A percentile compares a stretch with the other conserved stretches of the same genome.
phyloP scores from a whole-genome alignment of 2,329 filamentous ascomycete genomes.

The Cladophialophora carrionii region DNA sequence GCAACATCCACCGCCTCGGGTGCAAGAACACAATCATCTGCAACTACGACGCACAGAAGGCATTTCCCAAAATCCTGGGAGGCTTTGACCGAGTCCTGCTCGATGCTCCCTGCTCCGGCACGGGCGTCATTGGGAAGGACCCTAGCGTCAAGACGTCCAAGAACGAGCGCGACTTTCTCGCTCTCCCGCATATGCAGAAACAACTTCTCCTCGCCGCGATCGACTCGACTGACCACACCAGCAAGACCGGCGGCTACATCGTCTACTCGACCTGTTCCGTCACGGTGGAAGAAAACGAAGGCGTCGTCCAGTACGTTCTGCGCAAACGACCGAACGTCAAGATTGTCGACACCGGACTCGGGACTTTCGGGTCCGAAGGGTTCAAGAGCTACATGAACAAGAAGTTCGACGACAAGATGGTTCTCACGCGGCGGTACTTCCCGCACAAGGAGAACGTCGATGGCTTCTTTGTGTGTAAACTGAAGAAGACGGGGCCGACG shows the following conservation, averaged over 20 bases:
- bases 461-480: conserved; percentile 97
- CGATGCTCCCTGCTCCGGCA: conserved; percentile 94
- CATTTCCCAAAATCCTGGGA: conserved; percentile 91
- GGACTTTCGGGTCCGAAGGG: conserved; percentile 83
- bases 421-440: conserved; percentile 82
- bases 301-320: conserved; percentile 90
- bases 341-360: conserved; percentile 85
- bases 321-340: conserved; percentile 90
- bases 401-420: conserved; percentile 82
- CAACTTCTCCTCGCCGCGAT: conserved; percentile 91
- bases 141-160: conserved; percentile 98
- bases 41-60: conserved; percentile 83
- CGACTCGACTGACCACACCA: conserved; percentile 87
- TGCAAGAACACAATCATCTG: conserved; percentile 93
- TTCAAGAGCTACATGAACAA: conserved; percentile 92
- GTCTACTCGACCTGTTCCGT: conserved; percentile 98
- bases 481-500: conserved; percentile 86
- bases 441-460: conserved; percentile 93
- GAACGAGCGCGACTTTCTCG: conserved; percentile 90
- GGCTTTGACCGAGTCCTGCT: conserved; percentile 94
- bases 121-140: conserved; percentile 96
- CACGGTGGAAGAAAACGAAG: conserved; percentile 90
- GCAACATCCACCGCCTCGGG: conserved; percentile 94
- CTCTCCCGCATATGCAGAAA: conserved; percentile 91
- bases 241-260: conserved; percentile 90